These are phyloP conservation scores for Aspergillus uvarum DNA, from an alignment of 2,329 filamentous ascomycete species.

Conservation along the genomic window DNA sequence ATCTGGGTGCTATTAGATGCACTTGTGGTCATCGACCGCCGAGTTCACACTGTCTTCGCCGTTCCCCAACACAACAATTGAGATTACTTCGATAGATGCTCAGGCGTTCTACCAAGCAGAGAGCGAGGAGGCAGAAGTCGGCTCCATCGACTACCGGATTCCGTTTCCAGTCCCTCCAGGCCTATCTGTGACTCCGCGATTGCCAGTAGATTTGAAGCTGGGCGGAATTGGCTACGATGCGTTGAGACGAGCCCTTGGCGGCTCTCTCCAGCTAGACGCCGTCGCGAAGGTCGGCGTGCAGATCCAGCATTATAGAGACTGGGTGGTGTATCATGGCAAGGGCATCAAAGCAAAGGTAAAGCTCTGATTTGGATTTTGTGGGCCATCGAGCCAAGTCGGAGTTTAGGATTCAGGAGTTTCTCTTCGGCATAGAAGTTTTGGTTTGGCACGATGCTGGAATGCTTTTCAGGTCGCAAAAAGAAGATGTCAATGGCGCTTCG, in stretches of 20 bases:
- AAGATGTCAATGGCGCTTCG: not conserved
- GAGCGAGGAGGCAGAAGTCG: slow-evolving; percentile 72
- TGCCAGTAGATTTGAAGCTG: slow-evolving; percentile 80
- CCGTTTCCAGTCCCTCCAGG: slow-evolving; percentile 79
- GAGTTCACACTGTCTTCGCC: slow-evolving; percentile 82
- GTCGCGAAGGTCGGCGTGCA: slow-evolving; percentile 71
- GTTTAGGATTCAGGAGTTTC: not conserved
- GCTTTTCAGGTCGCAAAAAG: not conserved
- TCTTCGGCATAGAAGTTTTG: not conserved
- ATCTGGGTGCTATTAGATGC: slow-evolving; percentile 51
- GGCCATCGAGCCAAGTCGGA: not conserved
- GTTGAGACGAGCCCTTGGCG: slow-evolving; percentile 75
- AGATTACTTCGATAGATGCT: slow-evolving; percentile 77
- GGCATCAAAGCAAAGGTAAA: slow-evolving; percentile 68
- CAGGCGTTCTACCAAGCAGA: slow-evolving; percentile 82
- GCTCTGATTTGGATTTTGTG: slow-evolving; percentile 17
- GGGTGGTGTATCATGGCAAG: slow-evolving; percentile 66
- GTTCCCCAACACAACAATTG: slow-evolving; percentile 68
- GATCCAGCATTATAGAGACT: slow-evolving; percentile 72
- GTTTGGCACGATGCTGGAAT: not conserved
- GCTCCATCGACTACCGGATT: slow-evolving; percentile 70
- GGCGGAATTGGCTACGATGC: slow-evolving; percentile 80
- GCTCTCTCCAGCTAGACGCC: slow-evolving; percentile 74
- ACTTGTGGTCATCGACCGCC: slow-evolving; percentile 82
- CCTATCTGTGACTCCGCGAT: slow-evolving; percentile 65